These are phyloP conservation scores for Funneliformis mosseae DNA, from an alignment of 192 early-diverging fungal genomes.

Conservation along the genomic window DNA sequence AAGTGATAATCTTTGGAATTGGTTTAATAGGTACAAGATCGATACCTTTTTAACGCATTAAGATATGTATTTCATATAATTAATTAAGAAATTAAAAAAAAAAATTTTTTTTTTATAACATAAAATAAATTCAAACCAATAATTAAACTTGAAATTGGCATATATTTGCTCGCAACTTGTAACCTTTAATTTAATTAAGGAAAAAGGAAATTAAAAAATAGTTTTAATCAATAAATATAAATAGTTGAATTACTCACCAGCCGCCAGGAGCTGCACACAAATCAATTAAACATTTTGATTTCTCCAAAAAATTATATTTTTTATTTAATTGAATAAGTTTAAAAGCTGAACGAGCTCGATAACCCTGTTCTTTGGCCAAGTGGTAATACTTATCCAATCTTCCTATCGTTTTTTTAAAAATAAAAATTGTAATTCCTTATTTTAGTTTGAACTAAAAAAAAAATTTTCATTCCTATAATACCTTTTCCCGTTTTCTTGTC, in stretches of 20 bases:
- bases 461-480: slow-evolving; percentile 17
- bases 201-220: neutral
- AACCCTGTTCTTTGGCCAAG: slow-evolving; percentile 99
- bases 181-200: slow-evolving; percentile 53
- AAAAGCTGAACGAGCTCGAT: slow-evolving; percentile 98
- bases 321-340: slow-evolving; percentile 99
- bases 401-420: slow-evolving; percentile 52
- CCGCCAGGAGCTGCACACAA: slow-evolving; percentile 98
- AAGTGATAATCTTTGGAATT: slow-evolving; percentile 92
- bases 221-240: neutral
- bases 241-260: slow-evolving; percentile 60
- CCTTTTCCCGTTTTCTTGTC: slow-evolving; percentile 56
- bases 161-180: slow-evolving; percentile 97
- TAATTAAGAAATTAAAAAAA: too few species aligned
- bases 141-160: slow-evolving; percentile 94
- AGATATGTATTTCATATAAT: too few species aligned
- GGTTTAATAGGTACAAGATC: slow-evolving; percentile 97
- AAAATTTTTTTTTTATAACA: too few species aligned
- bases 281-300: slow-evolving; percentile 88
- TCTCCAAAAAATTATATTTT: slow-evolving; percentile 95
- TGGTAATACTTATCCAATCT: slow-evolving; percentile 99
- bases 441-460: neutral
- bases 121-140: slow-evolving; percentile 56
- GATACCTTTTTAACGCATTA: slow-evolving; percentile 52
- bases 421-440: neutral